Evolutionary conservation across 371 early-diverging fungal species (phyloP), one percentile per base, ranked within the genome.

Genomic region (Neoconidiobolus thromboides): DNA sequence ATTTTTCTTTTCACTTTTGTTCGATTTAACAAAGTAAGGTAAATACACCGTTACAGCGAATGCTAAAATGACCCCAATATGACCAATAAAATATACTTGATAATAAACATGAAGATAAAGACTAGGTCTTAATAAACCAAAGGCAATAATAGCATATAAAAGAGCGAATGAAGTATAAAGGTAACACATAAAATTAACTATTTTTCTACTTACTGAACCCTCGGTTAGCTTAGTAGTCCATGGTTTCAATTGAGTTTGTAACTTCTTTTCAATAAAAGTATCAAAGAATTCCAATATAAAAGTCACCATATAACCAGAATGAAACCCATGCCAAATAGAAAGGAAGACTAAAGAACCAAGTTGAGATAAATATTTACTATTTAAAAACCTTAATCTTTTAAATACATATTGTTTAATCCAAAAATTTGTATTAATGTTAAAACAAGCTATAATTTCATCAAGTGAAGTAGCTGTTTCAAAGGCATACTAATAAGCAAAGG

Each of bases 351-450:
- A 68, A 0, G 83, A 74, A 37, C 71, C 76, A 9, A 76, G 61
- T 43, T 78, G 71, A 1, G 83, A 81, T 3, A 78, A 44, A n/a
- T 76, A 61, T 68, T 83, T 84, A 71, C 70, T 80, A 42, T 75
- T 76, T n/a, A 84, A 64, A 66, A 81, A 86, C 26, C 67, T 67
- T 37, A 84, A 70, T 9, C 83, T 76, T 68, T 86, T 84, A 61
- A 82, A 86, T 1, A 86, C 68, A 55, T 86, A 86, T 49, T 75
- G 71, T 66, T 83, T 84, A 60, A 71, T 67, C 86, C 85, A 86
- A 10, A 72, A 64, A 64, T 86, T 86, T 55, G 86, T 86, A 64
- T 86, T 84, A 65, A 82, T 77, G 67, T 86, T 86, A 71, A 84
- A 86, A 1, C 79, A 65, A 2, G 47, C 62, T 64, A 86, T 73